phyloP scores from a whole-genome alignment of 2,329 filamentous ascomycete species.

The Penicillium olsonii region DNA sequence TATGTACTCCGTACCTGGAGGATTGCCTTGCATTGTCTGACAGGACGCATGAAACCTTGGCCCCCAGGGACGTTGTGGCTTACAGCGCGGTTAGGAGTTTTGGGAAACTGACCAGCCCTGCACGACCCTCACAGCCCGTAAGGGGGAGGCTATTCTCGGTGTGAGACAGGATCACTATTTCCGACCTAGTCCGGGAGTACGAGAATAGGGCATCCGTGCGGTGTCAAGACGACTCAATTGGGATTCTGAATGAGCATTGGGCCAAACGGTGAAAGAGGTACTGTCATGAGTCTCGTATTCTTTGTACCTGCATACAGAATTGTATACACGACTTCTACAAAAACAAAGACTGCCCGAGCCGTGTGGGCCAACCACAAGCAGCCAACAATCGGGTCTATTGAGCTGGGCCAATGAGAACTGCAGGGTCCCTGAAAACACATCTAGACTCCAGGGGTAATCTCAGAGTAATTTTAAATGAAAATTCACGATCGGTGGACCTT shows the following conservation, averaged over 20 bases:
- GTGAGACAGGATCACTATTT: constrained; percentile 10
- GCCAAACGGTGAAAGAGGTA: background rate
- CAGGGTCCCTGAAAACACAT: constrained; percentile 18
- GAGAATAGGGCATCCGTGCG: constrained; percentile 6
- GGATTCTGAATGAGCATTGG: background rate
- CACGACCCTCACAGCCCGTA: constrained; percentile 5
- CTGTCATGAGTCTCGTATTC: no score
- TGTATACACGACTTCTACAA: background rate
- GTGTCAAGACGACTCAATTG: background rate
- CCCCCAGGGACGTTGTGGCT: constrained; percentile 2
- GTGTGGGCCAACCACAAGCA: constrained; percentile 18
- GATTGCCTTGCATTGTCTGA: constrained; percentile 6
- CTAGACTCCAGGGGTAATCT: constrained; percentile 16
- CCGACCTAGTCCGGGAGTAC: background rate
- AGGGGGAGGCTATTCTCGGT: constrained; percentile 10
- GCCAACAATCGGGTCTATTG: constrained; percentile 4
- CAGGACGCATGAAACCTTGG: constrained; percentile 7
- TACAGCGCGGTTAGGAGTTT: constrained; percentile 3
- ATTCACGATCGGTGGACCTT: constrained; percentile 17
- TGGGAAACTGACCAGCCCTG: background rate
- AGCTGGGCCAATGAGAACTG: constrained; percentile 8
- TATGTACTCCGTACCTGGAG: no score
- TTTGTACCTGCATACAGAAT: background rate
- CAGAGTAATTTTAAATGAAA: constrained; percentile 4
- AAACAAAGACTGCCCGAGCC: constrained; percentile 5